These are phyloP conservation scores for Periconia macrospinosa DNA, from an alignment of 2,329 filamentous ascomycete genomes.

Conservation along the genomic window DNA sequence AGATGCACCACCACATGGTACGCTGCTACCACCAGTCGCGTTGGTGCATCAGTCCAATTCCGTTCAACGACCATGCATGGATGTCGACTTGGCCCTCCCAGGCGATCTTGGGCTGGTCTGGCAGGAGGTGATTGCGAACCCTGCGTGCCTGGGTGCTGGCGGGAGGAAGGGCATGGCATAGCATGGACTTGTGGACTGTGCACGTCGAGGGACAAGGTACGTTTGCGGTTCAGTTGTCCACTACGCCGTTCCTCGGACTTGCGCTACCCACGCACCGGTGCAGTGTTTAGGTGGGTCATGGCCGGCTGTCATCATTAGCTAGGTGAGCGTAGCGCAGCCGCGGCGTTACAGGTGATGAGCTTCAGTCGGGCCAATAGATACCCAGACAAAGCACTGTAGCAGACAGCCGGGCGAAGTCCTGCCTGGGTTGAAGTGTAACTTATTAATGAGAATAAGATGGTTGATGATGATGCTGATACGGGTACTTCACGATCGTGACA, in stretches of 20 bases:
- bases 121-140: conserved; percentile 31
- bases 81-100: conserved; percentile 31
- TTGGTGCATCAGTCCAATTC: conserved; percentile 26
- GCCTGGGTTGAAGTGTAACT: background rate
- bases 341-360: background rate
- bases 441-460: background rate
- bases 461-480: background rate
- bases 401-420: too few species aligned
- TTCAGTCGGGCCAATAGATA: background rate
- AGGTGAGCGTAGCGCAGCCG: conserved; percentile 4
- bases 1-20: conserved; percentile 26
- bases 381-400: background rate
- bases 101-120: conserved; percentile 37
- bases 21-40: conserved; percentile 32
- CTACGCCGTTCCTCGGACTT: background rate
- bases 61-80: conserved; percentile 35
- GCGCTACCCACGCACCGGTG: conserved; percentile 1
- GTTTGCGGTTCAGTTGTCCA: background rate
- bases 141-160: conserved; percentile 34
- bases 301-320: conserved; percentile 4
- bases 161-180: conserved; percentile 35
- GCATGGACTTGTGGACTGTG: background rate
- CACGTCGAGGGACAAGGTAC: conserved; percentile 15
- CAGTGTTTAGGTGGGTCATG: background rate
- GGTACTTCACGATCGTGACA: background rate